Evolutionary conservation across 176 grass and related monocot species (phyloP), one percentile per base, ranked within the genome.

Genomic region (Musa beccarii): DNA sequence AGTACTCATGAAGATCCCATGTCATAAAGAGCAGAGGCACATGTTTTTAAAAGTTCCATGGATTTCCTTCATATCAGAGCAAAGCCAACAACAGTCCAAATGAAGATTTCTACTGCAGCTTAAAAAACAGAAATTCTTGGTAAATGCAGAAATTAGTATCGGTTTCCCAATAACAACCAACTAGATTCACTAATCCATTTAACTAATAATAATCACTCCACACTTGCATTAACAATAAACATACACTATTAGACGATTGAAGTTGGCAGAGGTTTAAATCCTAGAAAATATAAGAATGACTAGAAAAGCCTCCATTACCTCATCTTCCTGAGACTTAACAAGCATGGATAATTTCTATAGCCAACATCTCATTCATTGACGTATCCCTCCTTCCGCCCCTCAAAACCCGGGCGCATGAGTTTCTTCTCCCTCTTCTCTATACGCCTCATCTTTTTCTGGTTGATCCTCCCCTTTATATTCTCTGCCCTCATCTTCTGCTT

Each of bases 401-500:
- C 95, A 82, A 93, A 98, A 3, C 95, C 90, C 7, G 94, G 90
- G 20, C 88, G 80, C 88, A 91, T 91, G 54, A 91, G 88, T 70
- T 98, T 98, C 81, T 94, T 94, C 86, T 98, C 90, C 0, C 95
- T 87, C 88, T 98, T 94, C 72, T 98, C 95, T 25, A 98, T 91
- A 66, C 84, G 86, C 68, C 84, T 78, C 76, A 85, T 84, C 84
- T 84, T 94, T 75, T 93, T 91, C 59, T 91, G 86, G 9, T 99
- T 76, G 75, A 89, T 88, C 69, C 88, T 89, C 51, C 82, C 95
- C 73, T 67, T 74, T 15, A 99, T 91, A 79, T 99, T 94, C 11
- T 84, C 84, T 0, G 76, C 80, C 73, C 95, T 80, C n/a, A 51
- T 84, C 73, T 80, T 80, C 73, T 98, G 88, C 69, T 91, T 94